phyloP scores from a whole-genome alignment of 1,284 basidiomycete species.

The Bjerkandera adusta region DNA sequence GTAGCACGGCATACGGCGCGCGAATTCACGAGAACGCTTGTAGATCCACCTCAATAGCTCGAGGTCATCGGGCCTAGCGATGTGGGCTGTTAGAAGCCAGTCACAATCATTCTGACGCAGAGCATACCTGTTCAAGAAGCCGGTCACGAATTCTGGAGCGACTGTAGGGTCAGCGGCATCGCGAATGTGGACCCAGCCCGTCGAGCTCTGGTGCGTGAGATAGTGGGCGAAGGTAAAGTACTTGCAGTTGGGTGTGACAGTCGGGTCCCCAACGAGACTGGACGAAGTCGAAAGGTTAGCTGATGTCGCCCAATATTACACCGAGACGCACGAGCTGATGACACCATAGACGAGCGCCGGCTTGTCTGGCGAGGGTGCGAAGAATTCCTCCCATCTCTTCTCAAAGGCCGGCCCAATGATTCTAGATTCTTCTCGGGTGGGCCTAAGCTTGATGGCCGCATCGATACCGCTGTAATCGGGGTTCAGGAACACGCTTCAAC shows the following conservation, averaged over 20 bases:
- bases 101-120: neutral
- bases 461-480: slow-evolving; percentile 38
- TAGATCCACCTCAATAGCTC: slow-evolving; percentile 20
- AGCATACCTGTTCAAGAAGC: slow-evolving; percentile 1
- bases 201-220: neutral
- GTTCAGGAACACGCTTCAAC: neutral
- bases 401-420: slow-evolving; percentile 40
- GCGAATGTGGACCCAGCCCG: slow-evolving; percentile 2
- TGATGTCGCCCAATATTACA: neutral
- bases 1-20: slow-evolving; percentile 25
- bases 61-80: slow-evolving; percentile 6
- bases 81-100: neutral
- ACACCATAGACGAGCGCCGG: slow-evolving; percentile 33
- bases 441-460: slow-evolving; percentile 45
- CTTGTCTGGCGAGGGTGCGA: slow-evolving; percentile 41
- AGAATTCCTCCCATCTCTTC: slow-evolving; percentile 36
- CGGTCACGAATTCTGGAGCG: neutral
- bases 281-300: neutral
- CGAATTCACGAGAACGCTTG: slow-evolving; percentile 24
- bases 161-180: neutral
- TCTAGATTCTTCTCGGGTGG: slow-evolving; percentile 36
- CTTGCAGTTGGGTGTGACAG: neutral
- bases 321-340: slow-evolving; percentile 25
- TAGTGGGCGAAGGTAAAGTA: neutral
- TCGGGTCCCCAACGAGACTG: neutral